These are phyloP conservation scores for Vitis hybrid DNA, from an alignment of 177 flowering plant species.

Conservation along the genomic window DNA sequence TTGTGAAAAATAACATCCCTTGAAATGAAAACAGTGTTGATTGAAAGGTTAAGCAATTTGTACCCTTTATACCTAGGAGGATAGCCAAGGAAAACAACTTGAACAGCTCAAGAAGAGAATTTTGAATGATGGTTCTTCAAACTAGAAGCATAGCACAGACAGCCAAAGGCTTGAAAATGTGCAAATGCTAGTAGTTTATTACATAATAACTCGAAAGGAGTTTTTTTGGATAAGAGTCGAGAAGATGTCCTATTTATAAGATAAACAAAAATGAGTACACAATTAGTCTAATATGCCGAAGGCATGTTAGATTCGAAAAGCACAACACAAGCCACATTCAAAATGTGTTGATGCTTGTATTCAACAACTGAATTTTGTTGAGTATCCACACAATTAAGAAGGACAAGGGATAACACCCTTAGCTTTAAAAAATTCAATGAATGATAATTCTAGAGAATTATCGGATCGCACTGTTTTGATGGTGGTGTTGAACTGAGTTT, in stretches of 20 bases:
- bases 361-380: background rate
- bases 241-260: constrained; percentile 2
- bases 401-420: background rate
- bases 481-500: background rate
- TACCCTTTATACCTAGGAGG: no score
- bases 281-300: background rate
- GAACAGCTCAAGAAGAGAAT: no score
- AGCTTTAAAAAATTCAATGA: background rate
- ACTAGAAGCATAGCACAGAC: background rate
- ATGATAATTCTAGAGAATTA: background rate
- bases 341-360: constrained; percentile 7
- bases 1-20: no score
- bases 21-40: no score
- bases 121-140: background rate
- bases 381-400: background rate
- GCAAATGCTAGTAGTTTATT: background rate
- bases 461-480: background rate
- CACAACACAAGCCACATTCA: constrained; percentile 1
- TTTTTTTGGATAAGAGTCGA: background rate
- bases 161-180: background rate
- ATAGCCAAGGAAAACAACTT: no score
- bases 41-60: no score
- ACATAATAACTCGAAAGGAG: background rate
- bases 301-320: background rate
- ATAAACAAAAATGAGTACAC: background rate